Conservation (phyloP, 352 stramenopile genomes). For the Phytophthora palmivora region DNA sequence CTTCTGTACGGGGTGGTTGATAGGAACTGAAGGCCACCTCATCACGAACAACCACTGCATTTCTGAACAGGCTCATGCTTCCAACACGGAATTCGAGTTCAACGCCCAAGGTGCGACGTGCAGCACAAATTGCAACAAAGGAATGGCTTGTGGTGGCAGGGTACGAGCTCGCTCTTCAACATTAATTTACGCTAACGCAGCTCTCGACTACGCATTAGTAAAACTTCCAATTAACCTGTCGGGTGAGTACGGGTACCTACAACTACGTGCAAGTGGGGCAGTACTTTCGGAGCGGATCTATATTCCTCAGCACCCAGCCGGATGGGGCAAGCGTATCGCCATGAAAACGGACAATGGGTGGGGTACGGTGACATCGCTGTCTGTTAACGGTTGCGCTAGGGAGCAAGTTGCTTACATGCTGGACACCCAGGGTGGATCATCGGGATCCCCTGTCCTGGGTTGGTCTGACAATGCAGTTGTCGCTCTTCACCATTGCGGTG, state of each 20-base stretch:
- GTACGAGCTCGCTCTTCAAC: slow-evolving; percentile 40
- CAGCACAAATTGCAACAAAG: slow-evolving; percentile 41
- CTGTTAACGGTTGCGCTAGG: slow-evolving; percentile 43
- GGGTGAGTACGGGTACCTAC: slow-evolving; percentile 60
- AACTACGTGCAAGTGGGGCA: slow-evolving; percentile 55
- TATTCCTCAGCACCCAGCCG: slow-evolving; percentile 68
- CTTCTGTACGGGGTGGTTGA: slow-evolving; percentile 82
- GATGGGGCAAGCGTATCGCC: slow-evolving; percentile 74
- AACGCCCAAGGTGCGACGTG: slow-evolving; percentile 54
- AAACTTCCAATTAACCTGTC: slow-evolving; percentile 64
- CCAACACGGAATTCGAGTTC: slow-evolving; percentile 74
- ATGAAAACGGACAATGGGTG: slow-evolving; percentile 55
- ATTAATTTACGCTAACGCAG: slow-evolving; percentile 42
- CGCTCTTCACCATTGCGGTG: slow-evolving; percentile 79
- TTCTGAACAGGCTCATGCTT: slow-evolving; percentile 46
- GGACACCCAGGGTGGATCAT: slow-evolving; percentile 77
- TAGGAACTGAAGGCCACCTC: slow-evolving; percentile 75
- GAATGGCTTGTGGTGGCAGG: slow-evolving; percentile 49
- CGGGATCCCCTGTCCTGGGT: slow-evolving; percentile 69
- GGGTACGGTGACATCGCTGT: slow-evolving; percentile 60
- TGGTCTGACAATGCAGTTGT: slow-evolving; percentile 73
- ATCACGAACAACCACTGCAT: slow-evolving; percentile 88
- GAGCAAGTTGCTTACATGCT: slow-evolving; percentile 77
- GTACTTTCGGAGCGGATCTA: slow-evolving; percentile 65
- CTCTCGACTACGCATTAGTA: slow-evolving; percentile 74